Evolutionary conservation across 2,329 filamentous ascomycete species (phyloP).

Genomic region (Fusarium annulatum): DNA sequence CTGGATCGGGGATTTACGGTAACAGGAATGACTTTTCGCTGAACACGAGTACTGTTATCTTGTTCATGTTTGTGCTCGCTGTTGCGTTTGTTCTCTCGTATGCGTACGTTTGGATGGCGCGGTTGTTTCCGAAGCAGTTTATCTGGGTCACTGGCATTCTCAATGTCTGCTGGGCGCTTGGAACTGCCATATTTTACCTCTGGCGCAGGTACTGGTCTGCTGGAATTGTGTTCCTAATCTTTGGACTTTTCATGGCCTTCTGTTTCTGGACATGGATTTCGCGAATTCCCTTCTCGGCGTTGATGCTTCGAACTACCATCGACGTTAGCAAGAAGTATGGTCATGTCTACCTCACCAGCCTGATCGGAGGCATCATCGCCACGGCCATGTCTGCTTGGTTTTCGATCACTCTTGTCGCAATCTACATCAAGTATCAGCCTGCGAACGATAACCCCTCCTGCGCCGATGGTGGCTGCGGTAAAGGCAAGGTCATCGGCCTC

Average conservation of each 20-base stretch:
- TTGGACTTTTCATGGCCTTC: constrained; percentile 77
- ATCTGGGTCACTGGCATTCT: constrained; percentile 94
- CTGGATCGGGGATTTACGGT: constrained; percentile 79
- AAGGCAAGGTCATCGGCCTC: constrained; percentile 83
- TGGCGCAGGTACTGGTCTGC: constrained; percentile 80
- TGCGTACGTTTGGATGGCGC: constrained; percentile 79
- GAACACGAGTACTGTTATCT: constrained; percentile 84
- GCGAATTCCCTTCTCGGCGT: constrained; percentile 87
- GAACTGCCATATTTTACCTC: constrained; percentile 88
- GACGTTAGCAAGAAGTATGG: constrained; percentile 86
- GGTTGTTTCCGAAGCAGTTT: constrained; percentile 86
- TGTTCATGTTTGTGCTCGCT: constrained; percentile 82
- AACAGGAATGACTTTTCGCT: constrained; percentile 73
- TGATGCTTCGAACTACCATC: constrained; percentile 89
- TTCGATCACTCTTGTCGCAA: constrained; percentile 83
- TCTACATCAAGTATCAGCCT: constrained; percentile 87
- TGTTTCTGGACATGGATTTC: constrained; percentile 91
- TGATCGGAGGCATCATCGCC: constrained; percentile 82
- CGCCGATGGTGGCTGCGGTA: constrained; percentile 72
- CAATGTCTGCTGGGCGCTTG: constrained; percentile 86
- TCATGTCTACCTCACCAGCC: constrained; percentile 86
- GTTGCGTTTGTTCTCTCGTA: constrained; percentile 81
- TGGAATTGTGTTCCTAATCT: constrained; percentile 87
- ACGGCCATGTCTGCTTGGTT: constrained; percentile 87
- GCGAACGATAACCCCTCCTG: constrained; percentile 63